These are phyloP conservation scores for Emmonsia crescens DNA, from an alignment of 2,329 filamentous ascomycete species.

Conservation along the genomic window DNA sequence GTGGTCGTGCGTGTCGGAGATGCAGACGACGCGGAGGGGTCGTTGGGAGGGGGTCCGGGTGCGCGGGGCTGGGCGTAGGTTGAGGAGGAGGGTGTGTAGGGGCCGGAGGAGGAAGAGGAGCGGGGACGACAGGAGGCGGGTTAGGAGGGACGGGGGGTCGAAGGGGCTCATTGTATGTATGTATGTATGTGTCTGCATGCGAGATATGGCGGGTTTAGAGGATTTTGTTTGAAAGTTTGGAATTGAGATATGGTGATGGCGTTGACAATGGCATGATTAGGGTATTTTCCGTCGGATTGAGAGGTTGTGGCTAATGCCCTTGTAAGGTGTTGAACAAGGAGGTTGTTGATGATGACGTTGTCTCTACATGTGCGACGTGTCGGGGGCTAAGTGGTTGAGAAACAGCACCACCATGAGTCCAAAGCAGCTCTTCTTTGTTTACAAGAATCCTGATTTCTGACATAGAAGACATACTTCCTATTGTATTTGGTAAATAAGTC, in stretches of 20 bases:
- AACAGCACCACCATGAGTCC: too few relatives aligned
- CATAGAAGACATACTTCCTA: too few relatives aligned
- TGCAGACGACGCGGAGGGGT: conserved; percentile 67
- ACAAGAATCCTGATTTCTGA: too few relatives aligned
- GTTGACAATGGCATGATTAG: neutral
- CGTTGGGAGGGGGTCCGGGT: conserved; percentile 42
- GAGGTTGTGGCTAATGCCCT: neutral
- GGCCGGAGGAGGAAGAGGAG: conserved; percentile 52
- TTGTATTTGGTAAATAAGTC: too few relatives aligned
- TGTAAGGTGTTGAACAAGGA: neutral
- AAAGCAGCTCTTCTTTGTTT: too few relatives aligned
- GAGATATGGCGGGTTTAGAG: neutral
- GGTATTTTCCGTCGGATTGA: neutral
- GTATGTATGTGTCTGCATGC: too few relatives aligned
- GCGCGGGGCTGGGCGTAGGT: conserved; percentile 57
- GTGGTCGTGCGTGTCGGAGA: conserved; percentile 80
- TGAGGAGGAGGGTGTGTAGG: conserved; percentile 54
- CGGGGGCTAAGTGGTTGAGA: too few relatives aligned
- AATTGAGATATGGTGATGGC: neutral
- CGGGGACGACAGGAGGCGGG: conserved; percentile 58
- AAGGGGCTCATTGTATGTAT: conserved; percentile 33
- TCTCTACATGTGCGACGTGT: too few relatives aligned
- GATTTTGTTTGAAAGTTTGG: neutral
- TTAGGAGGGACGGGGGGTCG: conserved; percentile 43
- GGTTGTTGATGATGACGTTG: too few relatives aligned